Conservation (phyloP, 1,139 yeast genomes). For the Pneumocystis canis region DNA sequence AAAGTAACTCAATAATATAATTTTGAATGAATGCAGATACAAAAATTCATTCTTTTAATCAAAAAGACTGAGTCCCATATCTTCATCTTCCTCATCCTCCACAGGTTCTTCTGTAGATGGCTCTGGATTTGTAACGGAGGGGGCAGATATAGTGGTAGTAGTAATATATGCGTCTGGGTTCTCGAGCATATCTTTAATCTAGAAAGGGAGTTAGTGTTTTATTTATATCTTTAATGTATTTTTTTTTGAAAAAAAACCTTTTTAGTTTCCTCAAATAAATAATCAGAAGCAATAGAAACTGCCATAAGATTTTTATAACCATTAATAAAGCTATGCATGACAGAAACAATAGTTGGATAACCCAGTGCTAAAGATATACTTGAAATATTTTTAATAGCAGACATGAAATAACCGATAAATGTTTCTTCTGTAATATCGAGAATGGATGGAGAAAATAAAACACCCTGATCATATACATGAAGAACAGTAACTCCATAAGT, state of each 20-base stretch:
- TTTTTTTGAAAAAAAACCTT: conserved; percentile 27
- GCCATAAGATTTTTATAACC: conserved; percentile 98
- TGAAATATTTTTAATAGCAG: conserved; percentile 89
- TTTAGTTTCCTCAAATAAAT: conserved; percentile 98
- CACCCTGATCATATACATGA: conserved; percentile 97
- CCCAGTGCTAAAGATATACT: conserved; percentile 92
- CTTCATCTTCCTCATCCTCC: conserved; percentile 52
- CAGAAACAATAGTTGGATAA: conserved; percentile 99
- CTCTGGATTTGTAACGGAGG: no score
- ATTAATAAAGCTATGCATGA: conserved; percentile 97
- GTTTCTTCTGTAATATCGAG: conserved; percentile 98
- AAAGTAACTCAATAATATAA: background rate
- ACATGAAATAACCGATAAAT: conserved; percentile 78
- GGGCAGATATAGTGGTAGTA: conserved; percentile 66
- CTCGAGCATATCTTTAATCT: conserved; percentile 94
- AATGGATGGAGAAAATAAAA: conserved; percentile 90
- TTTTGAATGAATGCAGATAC: background rate
- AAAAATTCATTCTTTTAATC: conserved; percentile 43
- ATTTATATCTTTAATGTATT: background rate
- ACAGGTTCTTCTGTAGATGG: conserved; percentile 55
- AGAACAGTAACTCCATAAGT: conserved; percentile 94
- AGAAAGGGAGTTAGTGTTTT: conserved; percentile 2
- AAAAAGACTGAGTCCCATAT: conserved; percentile 98
- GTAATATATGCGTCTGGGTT: conserved; percentile 99
- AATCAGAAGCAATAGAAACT: conserved; percentile 93